Base-by-base conservation (phyloP, 305 asterid species). In the Solanum aculeatissimum region DNA sequence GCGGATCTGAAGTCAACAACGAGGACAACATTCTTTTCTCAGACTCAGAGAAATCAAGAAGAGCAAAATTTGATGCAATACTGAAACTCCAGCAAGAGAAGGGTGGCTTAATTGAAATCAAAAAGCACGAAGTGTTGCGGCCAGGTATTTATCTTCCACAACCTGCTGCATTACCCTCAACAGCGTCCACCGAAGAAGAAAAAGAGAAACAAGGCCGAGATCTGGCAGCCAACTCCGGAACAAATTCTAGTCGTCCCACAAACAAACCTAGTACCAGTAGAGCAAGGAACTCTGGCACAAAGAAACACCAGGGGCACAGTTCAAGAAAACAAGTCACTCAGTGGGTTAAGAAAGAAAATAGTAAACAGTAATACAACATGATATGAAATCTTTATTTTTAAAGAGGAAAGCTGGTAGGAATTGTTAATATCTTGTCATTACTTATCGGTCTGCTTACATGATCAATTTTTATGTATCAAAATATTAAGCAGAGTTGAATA, bases 71-170 rank as follows among this genome's bases (percentile, higher is more conserved):
- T 45, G 98, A 93, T 84, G 91, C 94, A 77, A 85, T 91, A 80
- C 83, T 92, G 83, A 91, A 89, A 75, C 92, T 92, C 86, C 98
- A 95, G 90, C 91, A 92, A 87, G 95, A 95, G 87, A 93, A 95
- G 12, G 86, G 90, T 89, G 98, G 99, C 66, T 88, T 97, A 89
- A 97, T 95, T 69, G 98, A 95, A 84, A 92, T 92, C 43, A 94
- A 92, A 87, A 92, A 58, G 75, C 90, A 58, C 12, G 98, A 91
- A 89, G 98, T 97, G 57, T 86, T 95, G 68, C 60, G 90, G 87
- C 98, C 98, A 0, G 98, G 99, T 58, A 87, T 93, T 92, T 95
- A 89, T 91, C 97, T 95, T 89, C 97, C 96, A 15, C 94, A 71
- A 83, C 74, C 96, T 55, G 90, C 84, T 11, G 58, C 85, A 82